phyloP scores from a whole-genome alignment of 2,329 filamentous ascomycete species.

The Trichoderma aggressivum region DNA sequence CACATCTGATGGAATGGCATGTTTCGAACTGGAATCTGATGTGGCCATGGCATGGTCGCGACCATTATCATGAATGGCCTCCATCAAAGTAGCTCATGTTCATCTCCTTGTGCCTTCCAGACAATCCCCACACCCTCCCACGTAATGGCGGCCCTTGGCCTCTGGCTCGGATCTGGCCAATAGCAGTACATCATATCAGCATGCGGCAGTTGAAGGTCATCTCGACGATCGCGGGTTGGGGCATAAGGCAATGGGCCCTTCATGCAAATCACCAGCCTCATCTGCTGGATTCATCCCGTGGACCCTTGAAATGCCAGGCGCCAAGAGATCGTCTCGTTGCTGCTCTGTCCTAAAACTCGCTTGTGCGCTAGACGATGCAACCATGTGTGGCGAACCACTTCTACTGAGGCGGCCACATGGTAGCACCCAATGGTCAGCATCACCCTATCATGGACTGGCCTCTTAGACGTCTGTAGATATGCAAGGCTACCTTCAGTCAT shows the following conservation, averaged over 20 bases:
- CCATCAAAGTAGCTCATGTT: not conserved
- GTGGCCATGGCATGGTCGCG: not conserved
- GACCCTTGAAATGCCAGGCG: not conserved
- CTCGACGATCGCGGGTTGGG: not conserved
- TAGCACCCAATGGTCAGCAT: not conserved
- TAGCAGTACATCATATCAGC: not conserved
- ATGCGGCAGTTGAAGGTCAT: not conserved
- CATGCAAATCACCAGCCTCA: not conserved
- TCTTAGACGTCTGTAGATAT: not conserved
- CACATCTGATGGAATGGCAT: not conserved
- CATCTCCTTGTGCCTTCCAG: not conserved
- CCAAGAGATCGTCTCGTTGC: constrained; percentile 4
- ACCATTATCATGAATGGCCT: not conserved
- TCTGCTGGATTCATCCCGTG: not conserved
- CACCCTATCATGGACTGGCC: not conserved
- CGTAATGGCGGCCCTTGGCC: not conserved
- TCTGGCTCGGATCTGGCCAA: not conserved
- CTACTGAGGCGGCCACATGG: constrained; percentile 3
- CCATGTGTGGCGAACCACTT: not conserved
- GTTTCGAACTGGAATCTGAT: not conserved
- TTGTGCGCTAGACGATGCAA: not conserved
- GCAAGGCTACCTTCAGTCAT: not conserved
- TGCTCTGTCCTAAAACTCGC: not conserved
- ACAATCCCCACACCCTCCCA: not conserved
- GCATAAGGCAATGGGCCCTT: not conserved